phyloP scores from a whole-genome alignment of 1,139 yeast genomes.

The Pichia inconspicua region DNA sequence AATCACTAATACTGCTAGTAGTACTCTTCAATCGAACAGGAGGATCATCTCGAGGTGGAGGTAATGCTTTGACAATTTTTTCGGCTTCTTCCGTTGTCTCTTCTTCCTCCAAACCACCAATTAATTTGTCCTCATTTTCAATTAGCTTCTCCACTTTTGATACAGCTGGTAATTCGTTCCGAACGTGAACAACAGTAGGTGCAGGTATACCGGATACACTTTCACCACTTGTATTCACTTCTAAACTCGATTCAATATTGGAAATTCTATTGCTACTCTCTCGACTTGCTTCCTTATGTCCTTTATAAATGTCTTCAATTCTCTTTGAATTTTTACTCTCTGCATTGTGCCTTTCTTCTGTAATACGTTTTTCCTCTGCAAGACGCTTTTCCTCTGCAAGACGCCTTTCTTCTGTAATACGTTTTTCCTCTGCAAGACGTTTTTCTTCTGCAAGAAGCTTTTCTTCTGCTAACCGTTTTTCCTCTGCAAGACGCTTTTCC shows the following conservation, averaged over 20 bases:
- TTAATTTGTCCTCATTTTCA: not conserved
- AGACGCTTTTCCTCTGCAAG: not conserved
- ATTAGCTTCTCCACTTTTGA: too few relatives aligned
- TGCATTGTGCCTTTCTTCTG: not conserved
- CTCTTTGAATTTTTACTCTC: not conserved
- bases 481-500: not conserved
- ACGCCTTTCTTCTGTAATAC: constrained; percentile 1
- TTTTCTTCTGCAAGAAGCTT: not conserved
- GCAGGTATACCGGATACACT: constrained; percentile 4
- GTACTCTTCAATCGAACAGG: not conserved
- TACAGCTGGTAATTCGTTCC: not conserved
- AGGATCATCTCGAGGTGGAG: not conserved
- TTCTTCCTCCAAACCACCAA: not conserved
- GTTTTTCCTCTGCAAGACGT: constrained; percentile 3
- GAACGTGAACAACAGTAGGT: not conserved
- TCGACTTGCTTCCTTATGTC: not conserved
- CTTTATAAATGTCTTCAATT: not conserved
- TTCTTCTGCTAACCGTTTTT: not conserved
- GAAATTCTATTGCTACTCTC: too few relatives aligned
- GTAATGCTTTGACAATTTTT: not conserved
- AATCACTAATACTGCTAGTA: not conserved
- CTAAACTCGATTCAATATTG: too few relatives aligned
- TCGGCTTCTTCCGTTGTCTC: not conserved
- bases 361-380: not conserved
- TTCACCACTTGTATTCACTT: not conserved